Conservation (phyloP, 768 basidiomycete genomes). For the Russula olivacea region DNA sequence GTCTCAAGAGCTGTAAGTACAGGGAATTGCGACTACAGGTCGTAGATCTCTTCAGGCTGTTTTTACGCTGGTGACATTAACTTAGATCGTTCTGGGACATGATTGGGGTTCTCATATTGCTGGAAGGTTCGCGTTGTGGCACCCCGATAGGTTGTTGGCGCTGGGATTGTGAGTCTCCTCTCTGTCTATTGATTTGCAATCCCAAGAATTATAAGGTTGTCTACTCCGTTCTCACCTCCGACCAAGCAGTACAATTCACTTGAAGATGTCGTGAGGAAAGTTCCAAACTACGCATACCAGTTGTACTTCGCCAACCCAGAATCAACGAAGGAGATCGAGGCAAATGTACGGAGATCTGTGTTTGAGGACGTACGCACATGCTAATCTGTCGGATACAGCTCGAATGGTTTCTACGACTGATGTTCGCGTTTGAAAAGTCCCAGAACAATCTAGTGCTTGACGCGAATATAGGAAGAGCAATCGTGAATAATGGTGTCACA, state of each 20-base stretch:
- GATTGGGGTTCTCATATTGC: slow-evolving; percentile 73
- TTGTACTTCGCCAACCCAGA: slow-evolving; percentile 52
- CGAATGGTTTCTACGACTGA: slow-evolving; percentile 23
- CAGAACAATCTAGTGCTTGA: slow-evolving; percentile 5
- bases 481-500: slow-evolving; percentile 10
- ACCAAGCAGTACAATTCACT: slow-evolving; percentile 43
- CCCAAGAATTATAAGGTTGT: slow-evolving; percentile 41
- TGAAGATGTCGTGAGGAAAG: slow-evolving; percentile 43
- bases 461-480: slow-evolving; percentile 12
- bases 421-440: slow-evolving; percentile 13
- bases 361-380: neutral
- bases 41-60: neutral
- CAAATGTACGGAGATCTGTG: slow-evolving; percentile 40
- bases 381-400: slow-evolving; percentile 24
- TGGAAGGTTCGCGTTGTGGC: slow-evolving; percentile 64
- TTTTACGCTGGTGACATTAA: neutral
- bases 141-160: slow-evolving; percentile 55
- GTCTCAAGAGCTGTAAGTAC: slow-evolving; percentile 29
- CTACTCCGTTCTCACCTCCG: slow-evolving; percentile 63
- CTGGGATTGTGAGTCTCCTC: slow-evolving; percentile 45
- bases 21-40: neutral
- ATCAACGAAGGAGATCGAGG: slow-evolving; percentile 52
- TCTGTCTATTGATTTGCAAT: neutral
- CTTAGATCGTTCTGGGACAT: slow-evolving; percentile 63
- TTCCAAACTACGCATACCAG: slow-evolving; percentile 63